Percentiles rank a stretch among this genome's conserved stretches.
phyloP scores from a whole-genome alignment of 139 green algal species.

The Chlorokybus atmophyticus region DNA sequence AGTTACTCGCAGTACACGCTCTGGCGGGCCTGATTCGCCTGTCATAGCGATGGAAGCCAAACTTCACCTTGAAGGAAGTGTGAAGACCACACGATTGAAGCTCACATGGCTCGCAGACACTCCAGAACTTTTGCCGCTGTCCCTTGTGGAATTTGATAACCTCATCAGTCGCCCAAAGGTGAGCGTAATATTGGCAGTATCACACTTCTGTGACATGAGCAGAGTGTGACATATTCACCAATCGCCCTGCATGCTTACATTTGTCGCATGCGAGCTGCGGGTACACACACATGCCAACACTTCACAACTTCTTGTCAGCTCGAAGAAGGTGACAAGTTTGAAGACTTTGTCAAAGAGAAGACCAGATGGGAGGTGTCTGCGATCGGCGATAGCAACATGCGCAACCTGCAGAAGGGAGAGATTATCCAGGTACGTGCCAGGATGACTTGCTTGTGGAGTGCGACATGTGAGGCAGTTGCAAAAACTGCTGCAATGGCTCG shows the following conservation, averaged over 20 bases:
- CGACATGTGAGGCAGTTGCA: too few relatives aligned
- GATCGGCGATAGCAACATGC: constrained; percentile 89
- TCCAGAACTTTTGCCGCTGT: constrained; percentile 31
- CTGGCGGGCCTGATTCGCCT: too few relatives aligned
- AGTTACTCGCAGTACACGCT: constrained; percentile 32
- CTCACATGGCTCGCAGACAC: constrained; percentile 83
- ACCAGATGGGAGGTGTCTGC: constrained; percentile 31
- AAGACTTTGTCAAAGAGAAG: constrained; percentile 42
- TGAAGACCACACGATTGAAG: constrained; percentile 95
- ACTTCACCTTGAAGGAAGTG: constrained; percentile 75
- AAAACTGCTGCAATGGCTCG: too few relatives aligned
- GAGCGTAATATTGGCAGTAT: neutral
- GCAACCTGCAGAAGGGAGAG: constrained; percentile 73
- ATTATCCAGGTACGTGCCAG: too few relatives aligned
- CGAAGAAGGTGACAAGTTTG: constrained; percentile 83
- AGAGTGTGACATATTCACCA: too few relatives aligned
- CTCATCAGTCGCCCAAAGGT: constrained; percentile 89
- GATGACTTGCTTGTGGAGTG: too few relatives aligned
- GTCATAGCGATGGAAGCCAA: constrained; percentile 33
- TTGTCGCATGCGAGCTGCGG: too few relatives aligned
- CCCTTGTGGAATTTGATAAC: constrained; percentile 74
- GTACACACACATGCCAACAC: neutral
- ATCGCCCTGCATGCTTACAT: too few relatives aligned
- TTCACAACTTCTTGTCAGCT: constrained; percentile 15
- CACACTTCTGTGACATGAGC: neutral